Percentiles rank a stretch among this genome's conserved stretches.
These are phyloP conservation scores for Wallacemonas sp. DNA, from an alignment of 208 protist genomes.

Conservation along the genomic window DNA sequence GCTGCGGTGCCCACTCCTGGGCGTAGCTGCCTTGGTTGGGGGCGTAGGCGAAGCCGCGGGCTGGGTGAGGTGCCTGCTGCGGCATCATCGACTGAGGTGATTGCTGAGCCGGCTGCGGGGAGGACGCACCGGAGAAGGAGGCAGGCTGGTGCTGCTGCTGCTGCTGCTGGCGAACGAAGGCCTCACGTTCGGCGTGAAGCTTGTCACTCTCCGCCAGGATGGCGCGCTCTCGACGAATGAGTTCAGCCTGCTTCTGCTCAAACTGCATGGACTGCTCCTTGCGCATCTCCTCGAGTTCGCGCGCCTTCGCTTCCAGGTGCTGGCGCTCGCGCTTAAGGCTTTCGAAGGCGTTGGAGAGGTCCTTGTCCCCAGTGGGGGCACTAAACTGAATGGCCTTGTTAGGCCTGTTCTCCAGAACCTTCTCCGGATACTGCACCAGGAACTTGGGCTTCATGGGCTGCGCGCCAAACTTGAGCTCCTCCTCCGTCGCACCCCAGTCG, in stretches of 20 bases:
- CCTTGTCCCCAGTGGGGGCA: slow-evolving; percentile 43
- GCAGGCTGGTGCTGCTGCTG: slow-evolving; percentile 16
- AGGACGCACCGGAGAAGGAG: slow-evolving; percentile 6
- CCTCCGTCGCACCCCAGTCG: slow-evolving; percentile 73
- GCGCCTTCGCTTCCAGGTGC: slow-evolving; percentile 44
- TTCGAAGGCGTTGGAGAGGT: slow-evolving; percentile 38
- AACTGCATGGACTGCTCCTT: slow-evolving; percentile 54
- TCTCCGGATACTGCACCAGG: slow-evolving; percentile 65
- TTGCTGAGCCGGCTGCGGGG: slow-evolving; percentile 8
- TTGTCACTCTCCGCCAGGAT: slow-evolving; percentile 31
- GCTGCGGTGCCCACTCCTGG: slow-evolving; percentile 10
- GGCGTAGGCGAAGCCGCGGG: not conserved
- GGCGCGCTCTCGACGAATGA: slow-evolving; percentile 34
- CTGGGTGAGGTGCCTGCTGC: slow-evolving; percentile 9
- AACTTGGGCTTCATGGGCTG: slow-evolving; percentile 38
- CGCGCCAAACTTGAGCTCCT: slow-evolving; percentile 72
- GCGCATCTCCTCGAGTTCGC: slow-evolving; percentile 40
- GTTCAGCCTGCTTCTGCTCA: slow-evolving; percentile 34
- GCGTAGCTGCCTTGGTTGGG: not conserved
- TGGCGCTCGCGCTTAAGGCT: slow-evolving; percentile 41
- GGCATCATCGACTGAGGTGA: slow-evolving; percentile 7
- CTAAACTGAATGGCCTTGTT: slow-evolving; percentile 51
- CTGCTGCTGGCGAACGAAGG: slow-evolving; percentile 33
- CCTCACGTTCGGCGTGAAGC: slow-evolving; percentile 37
- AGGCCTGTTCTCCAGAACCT: slow-evolving; percentile 54